These are phyloP conservation scores for Phaseolus lunatus DNA, from an alignment of 306 rosid species.

Conservation along the genomic window DNA sequence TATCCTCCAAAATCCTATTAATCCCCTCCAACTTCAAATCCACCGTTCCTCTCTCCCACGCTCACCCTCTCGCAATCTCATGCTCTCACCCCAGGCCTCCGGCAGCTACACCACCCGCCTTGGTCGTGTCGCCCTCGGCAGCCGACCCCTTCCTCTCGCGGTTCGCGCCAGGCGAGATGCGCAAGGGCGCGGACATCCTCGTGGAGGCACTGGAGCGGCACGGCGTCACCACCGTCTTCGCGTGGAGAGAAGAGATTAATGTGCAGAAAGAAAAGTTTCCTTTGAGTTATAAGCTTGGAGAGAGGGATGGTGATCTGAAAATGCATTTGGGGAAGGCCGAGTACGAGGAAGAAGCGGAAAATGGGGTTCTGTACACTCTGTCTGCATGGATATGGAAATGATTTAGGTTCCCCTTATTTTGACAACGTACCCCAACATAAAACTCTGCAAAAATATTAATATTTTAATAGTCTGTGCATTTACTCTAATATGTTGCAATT, in stretches of 20 bases:
- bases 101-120: background rate
- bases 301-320: too few species aligned
- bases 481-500: too few species aligned
- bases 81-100: conserved; percentile 51
- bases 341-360: too few species aligned
- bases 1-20: conserved; percentile 61
- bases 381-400: too few species aligned
- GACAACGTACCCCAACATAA: too few species aligned
- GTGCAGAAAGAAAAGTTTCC: conserved; percentile 77
- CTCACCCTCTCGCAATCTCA: conserved; percentile 48
- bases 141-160: conserved; percentile 48
- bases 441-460: too few species aligned
- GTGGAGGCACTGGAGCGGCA: conserved; percentile 88
- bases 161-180: conserved; percentile 58
- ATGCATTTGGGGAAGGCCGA: too few species aligned
- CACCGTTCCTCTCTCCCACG: conserved; percentile 47
- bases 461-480: too few species aligned
- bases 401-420: too few species aligned
- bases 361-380: too few species aligned
- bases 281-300: conserved; percentile 70
- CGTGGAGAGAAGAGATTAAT: conserved; percentile 87
- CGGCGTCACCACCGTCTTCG: conserved; percentile 79
- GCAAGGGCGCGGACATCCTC: conserved; percentile 90
- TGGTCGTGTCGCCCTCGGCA: conserved; percentile 10
- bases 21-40: conserved; percentile 60